Percentiles rank a stretch among this genome's conserved stretches.
These are phyloP conservation scores for Rhodosporidiobolus odoratus DNA, from an alignment of 768 basidiomycete species.

Conservation along the genomic window DNA sequence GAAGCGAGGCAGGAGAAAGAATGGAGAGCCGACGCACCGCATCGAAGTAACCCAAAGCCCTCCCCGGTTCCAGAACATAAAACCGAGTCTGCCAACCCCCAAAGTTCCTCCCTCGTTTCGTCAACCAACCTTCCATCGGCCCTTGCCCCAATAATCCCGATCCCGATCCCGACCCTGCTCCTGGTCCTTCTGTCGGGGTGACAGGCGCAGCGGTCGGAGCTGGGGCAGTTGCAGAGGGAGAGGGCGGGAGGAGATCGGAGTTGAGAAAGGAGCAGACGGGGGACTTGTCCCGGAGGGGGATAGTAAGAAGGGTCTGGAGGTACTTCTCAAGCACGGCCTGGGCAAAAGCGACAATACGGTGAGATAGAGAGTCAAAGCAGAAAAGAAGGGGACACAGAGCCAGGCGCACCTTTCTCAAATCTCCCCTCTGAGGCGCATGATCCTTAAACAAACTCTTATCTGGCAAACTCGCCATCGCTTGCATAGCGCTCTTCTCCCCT, in stretches of 20 bases:
- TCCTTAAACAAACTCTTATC: conserved; percentile 95
- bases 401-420: conserved; percentile 89
- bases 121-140: conserved; percentile 61
- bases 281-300: conserved; percentile 78
- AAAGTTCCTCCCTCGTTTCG: conserved; percentile 94
- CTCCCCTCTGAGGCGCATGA: conserved; percentile 87
- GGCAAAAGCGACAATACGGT: neutral
- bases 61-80: conserved; percentile 78
- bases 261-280: conserved; percentile 89
- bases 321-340: conserved; percentile 65
- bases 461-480: conserved; percentile 68
- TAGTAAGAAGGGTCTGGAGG: conserved; percentile 70
- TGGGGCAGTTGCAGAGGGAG: conserved; percentile 43
- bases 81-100: conserved; percentile 91
- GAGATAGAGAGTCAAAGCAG: neutral
- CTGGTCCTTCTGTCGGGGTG: neutral
- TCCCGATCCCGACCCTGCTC: neutral
- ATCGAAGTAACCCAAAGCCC: conserved; percentile 89
- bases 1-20: conserved; percentile 7
- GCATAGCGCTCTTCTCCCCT: conserved; percentile 51
- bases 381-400: neutral
- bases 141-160: neutral
- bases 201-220: neutral
- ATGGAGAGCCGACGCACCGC: conserved; percentile 60
- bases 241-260: conserved; percentile 70